Base-by-base conservation (phyloP, 371 early-diverging fungal species). In the Mortierella sp. region DNA sequence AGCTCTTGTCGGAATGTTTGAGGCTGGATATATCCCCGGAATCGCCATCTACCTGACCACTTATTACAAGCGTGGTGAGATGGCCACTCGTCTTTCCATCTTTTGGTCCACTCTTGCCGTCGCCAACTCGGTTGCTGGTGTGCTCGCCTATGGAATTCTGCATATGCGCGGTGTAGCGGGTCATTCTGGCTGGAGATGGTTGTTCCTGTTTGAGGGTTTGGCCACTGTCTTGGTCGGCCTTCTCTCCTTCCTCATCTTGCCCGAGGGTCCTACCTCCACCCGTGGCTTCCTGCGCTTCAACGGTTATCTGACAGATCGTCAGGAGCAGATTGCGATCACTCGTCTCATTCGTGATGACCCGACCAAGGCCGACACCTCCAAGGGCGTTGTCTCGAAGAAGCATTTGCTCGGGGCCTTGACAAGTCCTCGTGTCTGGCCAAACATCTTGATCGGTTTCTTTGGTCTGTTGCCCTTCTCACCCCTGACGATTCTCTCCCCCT, bases 11-110 rank as follows among this genome's bases (percentile, higher is more conserved):
- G 80, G 80, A 6, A 28, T 73, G 30, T 82, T 82, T 45, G 82
- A 83, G 60, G 91, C 86, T 28, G 91, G 91, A 1, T 87, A 86
- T 44, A 89, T 91, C 61, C 90, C 91, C 1, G 84, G 87, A 0
- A 85, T 86, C 44, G 66, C 89, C 18, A 75, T 83, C 44, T 89
- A 91, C 62, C 79, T 91, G 11, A 86, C 88, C 0, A 74, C 82
- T 0, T 89, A 84, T 80, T 91, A 91, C 83, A 91, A 87, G 62
- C 82, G 84, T 3, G 72, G 64, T 1, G 91, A 89, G 58, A 75
- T 91, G 63, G 89, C 87, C 3, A 80, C 87, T 9, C 80, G 91
- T 9, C 79, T 90, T 1, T 76, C 84, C 75, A 53, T 87, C 81
- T 89, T 91, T 61, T 91, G 91, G 91, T 85, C 85, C 18, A 75